Evolutionary conservation across 2,329 filamentous ascomycete species (phyloP).

Genomic region (Nemania sp.): DNA sequence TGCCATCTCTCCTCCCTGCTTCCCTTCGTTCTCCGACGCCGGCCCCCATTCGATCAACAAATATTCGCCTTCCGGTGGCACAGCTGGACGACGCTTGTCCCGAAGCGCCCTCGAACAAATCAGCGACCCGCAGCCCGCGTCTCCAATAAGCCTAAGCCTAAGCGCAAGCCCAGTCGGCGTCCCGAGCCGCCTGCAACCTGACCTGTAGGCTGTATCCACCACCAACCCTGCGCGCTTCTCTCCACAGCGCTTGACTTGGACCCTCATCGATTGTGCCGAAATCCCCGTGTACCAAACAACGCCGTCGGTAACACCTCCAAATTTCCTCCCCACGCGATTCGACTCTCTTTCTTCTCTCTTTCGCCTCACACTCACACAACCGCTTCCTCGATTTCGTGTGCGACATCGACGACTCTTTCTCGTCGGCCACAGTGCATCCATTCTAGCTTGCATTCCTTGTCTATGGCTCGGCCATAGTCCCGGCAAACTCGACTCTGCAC

Average conservation of each 20-base stretch:
- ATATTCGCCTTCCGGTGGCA: too few species aligned
- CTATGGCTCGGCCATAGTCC: conserved; percentile 20
- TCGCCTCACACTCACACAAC: too few species aligned
- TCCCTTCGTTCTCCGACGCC: too few species aligned
- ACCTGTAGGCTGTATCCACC: conserved; percentile 15
- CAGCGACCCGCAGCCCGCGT: conserved; percentile 8
- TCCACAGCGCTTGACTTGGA: conserved; percentile 41
- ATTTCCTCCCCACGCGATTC: too few species aligned
- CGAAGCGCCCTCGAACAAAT: conserved; percentile 6
- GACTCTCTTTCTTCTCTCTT: too few species aligned
- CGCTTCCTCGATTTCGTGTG: too few species aligned
- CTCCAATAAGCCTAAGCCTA: background rate
- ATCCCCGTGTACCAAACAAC: conserved; percentile 35
- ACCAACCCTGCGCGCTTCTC: conserved; percentile 26
- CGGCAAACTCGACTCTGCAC: conserved; percentile 4
- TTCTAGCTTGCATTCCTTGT: too few species aligned
- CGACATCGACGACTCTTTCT: too few species aligned
- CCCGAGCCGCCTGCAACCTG: conserved; percentile 24
- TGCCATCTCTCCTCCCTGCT: too few species aligned
- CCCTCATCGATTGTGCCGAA: conserved; percentile 47
- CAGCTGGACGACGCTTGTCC: background rate
- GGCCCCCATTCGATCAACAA: too few species aligned
- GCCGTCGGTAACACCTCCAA: background rate
- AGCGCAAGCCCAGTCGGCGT: conserved; percentile 8
- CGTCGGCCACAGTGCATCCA: too few species aligned